Evolutionary conservation across 2,329 filamentous ascomycete species (phyloP).

Genomic region (Neospermospora avenae): DNA sequence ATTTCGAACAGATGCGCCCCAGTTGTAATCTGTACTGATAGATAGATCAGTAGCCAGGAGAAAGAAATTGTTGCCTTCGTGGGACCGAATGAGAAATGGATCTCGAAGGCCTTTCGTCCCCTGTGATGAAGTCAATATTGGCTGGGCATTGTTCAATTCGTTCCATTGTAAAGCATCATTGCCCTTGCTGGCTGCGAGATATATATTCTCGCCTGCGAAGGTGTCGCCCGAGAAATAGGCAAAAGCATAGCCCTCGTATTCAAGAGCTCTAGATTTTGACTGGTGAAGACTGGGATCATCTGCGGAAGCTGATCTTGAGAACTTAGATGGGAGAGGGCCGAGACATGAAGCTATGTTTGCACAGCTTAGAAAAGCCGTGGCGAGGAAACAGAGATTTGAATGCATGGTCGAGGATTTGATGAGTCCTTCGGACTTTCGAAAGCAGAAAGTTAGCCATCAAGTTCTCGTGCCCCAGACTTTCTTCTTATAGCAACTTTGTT

Average conservation of each 20-base stretch:
- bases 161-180: constrained; percentile 11
- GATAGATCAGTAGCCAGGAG: constrained; percentile 10
- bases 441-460: neutral
- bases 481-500: neutral
- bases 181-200: constrained; percentile 5
- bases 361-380: neutral
- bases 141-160: constrained; percentile 5
- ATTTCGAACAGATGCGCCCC: constrained; percentile 3
- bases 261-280: neutral
- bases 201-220: constrained; percentile 12
- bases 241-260: constrained; percentile 10
- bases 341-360: neutral
- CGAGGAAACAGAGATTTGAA: neutral
- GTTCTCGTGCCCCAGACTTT: too few relatives aligned
- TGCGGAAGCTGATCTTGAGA: neutral
- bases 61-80: constrained; percentile 9
- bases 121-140: constrained; percentile 4
- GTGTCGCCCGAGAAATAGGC: constrained; percentile 9
- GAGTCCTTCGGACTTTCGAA: neutral
- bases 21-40: constrained; percentile 5
- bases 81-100: constrained; percentile 9
- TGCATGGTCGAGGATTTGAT: neutral
- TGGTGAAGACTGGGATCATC: neutral
- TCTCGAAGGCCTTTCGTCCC: constrained; percentile 10
- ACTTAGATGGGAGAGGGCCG: neutral